Evolutionary conservation across 345 rosid genomes (phyloP).

Genomic region (Salix koriyanagi): DNA sequence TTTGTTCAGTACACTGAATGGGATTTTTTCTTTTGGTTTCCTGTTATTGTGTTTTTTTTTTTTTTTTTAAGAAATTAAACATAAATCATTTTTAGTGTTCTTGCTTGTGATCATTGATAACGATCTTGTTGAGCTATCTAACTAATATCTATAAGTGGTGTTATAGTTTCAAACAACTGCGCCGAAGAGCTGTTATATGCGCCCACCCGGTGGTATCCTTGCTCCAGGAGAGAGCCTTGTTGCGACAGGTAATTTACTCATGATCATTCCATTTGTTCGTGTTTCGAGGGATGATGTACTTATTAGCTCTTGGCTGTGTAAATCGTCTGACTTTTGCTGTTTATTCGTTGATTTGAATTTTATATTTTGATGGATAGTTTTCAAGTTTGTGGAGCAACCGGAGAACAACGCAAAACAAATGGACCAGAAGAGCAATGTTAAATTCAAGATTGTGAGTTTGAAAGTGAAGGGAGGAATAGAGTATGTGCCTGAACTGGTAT

Average conservation of each 20-base stretch:
- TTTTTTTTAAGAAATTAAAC: background rate
- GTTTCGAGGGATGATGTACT: no score
- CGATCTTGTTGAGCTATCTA: background rate
- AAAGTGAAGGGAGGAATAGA: constrained; percentile 29
- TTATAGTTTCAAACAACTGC: constrained; percentile 33
- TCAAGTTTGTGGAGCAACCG: constrained; percentile 30
- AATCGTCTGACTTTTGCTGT: background rate
- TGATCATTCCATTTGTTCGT: background rate
- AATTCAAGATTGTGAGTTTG: constrained; percentile 34
- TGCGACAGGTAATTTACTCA: constrained; percentile 21
- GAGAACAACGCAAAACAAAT: constrained; percentile 24
- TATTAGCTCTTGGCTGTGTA: background rate
- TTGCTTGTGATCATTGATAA: background rate
- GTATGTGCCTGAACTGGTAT: constrained; percentile 30
- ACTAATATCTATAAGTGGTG: background rate
- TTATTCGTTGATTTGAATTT: background rate
- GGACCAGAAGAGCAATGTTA: constrained; percentile 27
- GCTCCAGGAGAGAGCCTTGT: constrained; percentile 33
- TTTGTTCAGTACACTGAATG: background rate
- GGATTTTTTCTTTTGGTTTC: background rate
- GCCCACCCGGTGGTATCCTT: constrained; percentile 33
- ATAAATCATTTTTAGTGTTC: no score
- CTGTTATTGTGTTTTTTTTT: background rate
- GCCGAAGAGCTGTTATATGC: constrained; percentile 34
- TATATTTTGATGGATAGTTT: constrained; percentile 20